Percentiles rank a stretch among this genome's conserved stretches.
phyloP scores from a whole-genome alignment of 768 basidiomycete genomes.

The Boletus vinaceobasis region DNA sequence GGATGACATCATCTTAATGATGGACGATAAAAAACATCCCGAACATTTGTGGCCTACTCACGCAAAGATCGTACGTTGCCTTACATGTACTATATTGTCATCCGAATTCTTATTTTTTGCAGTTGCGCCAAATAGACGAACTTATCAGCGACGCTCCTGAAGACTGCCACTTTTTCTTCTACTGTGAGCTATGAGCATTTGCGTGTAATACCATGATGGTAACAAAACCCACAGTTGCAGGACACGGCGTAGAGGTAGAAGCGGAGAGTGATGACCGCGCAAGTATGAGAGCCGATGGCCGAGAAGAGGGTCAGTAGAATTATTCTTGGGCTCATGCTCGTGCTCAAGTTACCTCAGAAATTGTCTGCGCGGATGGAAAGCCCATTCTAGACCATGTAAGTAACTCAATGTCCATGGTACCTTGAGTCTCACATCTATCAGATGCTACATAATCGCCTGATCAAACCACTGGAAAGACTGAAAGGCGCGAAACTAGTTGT shows the following conservation, averaged over 20 bases:
- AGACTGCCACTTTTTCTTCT: slow-evolving; percentile 52
- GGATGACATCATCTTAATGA: slow-evolving; percentile 41
- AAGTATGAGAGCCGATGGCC: slow-evolving; percentile 42
- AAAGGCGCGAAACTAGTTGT: slow-evolving; percentile 24
- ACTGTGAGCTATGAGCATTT: slow-evolving; percentile 38
- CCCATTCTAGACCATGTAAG: slow-evolving; percentile 25
- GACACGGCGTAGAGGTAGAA: slow-evolving; percentile 23
- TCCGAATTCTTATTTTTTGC: not conserved
- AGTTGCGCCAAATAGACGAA: slow-evolving; percentile 40
- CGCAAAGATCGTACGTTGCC: slow-evolving; percentile 40
- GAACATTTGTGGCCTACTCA: slow-evolving; percentile 38
- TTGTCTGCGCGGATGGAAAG: slow-evolving; percentile 15
- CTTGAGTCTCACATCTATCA: slow-evolving; percentile 1
- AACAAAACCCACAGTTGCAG: slow-evolving; percentile 12
- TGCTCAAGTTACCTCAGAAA: slow-evolving; percentile 13
- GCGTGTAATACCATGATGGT: not conserved
- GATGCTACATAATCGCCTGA: slow-evolving; percentile 20
- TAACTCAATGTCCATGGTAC: not conserved
- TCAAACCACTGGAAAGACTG: slow-evolving; percentile 15
- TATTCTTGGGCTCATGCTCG: not conserved
- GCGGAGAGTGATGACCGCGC: slow-evolving; percentile 25
- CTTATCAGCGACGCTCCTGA: slow-evolving; percentile 41
- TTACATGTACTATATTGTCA: not conserved
- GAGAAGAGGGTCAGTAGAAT: slow-evolving; percentile 41
- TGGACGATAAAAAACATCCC: slow-evolving; percentile 34